phyloP scores from a whole-genome alignment of 345 rosid species.

The Aurinia saxatilis region DNA sequence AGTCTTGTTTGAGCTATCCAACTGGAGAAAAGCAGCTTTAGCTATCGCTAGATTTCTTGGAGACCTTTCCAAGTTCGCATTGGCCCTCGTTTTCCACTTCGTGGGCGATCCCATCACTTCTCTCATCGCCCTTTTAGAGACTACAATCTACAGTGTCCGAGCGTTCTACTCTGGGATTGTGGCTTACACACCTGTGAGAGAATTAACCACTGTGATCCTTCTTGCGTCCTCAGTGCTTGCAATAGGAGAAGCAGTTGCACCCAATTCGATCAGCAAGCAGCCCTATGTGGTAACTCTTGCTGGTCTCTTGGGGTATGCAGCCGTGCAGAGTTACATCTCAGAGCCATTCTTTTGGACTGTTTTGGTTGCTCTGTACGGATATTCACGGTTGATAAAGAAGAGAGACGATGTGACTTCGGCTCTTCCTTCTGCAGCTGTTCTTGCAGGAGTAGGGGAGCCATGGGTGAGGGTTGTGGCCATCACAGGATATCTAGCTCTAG shows the following conservation, averaged over 20 bases:
- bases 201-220: conserved; percentile 51
- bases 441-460: conserved; percentile 81
- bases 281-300: conserved; percentile 54
- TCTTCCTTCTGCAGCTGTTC: conserved; percentile 67
- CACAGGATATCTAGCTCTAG: conserved; percentile 50
- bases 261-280: conserved; percentile 51
- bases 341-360: conserved; percentile 82
- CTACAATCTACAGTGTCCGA: conserved; percentile 41
- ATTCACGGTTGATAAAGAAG: conserved; percentile 52
- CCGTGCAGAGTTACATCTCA: conserved; percentile 62
- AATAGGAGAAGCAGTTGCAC: conserved; percentile 73
- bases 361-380: conserved; percentile 53
- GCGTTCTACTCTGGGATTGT: conserved; percentile 73
- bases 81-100: conserved; percentile 74
- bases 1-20: conserved; percentile 67
- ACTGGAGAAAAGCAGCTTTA: conserved; percentile 51
- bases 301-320: conserved; percentile 71
- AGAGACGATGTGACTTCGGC: conserved; percentile 75
- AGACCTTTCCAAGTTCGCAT: conserved; percentile 50
- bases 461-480: conserved; percentile 72
- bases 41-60: conserved; percentile 40
- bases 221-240: conserved; percentile 71
- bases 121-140: conserved; percentile 44
- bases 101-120: conserved; percentile 71
- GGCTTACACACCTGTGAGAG: conserved; percentile 58